Evolutionary conservation across 371 early-diverging fungal species (phyloP).

Genomic region (Dichotomocladium elegans): DNA sequence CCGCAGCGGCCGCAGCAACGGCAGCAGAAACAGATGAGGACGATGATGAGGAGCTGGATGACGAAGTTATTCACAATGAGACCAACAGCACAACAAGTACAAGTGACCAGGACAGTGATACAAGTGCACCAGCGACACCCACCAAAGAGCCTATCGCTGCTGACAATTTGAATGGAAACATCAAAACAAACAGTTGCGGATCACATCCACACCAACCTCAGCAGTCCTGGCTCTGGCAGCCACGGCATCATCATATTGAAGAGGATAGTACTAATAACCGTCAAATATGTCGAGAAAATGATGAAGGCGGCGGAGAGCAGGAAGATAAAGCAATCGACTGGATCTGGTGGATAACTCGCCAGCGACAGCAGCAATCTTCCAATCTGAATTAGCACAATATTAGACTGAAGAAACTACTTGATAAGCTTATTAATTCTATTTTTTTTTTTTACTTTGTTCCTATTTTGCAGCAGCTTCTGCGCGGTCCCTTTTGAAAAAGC

Average conservation of each 20-base stretch:
- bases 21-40: not conserved
- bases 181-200: not conserved
- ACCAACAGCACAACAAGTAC: not conserved
- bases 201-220: not conserved
- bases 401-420: too few relatives aligned
- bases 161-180: not conserved
- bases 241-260: too few relatives aligned
- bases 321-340: conserved; percentile 14
- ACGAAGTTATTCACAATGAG: not conserved
- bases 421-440: too few relatives aligned
- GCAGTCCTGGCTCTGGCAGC: conserved; percentile 5
- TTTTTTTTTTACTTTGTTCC: not conserved
- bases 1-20: not conserved
- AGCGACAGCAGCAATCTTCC: too few relatives aligned
- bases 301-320: conserved; percentile 9
- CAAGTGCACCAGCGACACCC: conserved; percentile 14
- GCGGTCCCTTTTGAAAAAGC: too few relatives aligned
- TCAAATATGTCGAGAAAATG: conserved; percentile 9
- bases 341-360: conserved; percentile 17
- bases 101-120: conserved; percentile 16
- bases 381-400: not conserved
- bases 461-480: too few relatives aligned
- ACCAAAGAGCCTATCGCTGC: conserved; percentile 11
- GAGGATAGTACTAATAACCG: too few relatives aligned
- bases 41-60: conserved; percentile 3